phyloP scores from a whole-genome alignment of 345 rosid species.

The Citrus inodora region DNA sequence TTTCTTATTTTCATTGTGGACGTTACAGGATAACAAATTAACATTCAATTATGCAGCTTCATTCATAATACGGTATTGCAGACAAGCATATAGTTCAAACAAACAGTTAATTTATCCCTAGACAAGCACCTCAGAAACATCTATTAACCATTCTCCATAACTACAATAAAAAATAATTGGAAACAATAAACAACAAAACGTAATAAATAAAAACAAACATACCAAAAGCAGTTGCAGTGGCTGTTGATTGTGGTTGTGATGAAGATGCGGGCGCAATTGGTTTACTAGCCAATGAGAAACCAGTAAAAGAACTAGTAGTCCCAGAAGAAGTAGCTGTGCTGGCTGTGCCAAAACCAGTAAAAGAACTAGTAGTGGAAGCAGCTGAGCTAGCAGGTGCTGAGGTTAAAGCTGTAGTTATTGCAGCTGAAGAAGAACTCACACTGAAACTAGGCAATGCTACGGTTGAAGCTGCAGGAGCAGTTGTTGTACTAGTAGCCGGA shows the following conservation, averaged over 20 bases:
- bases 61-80: not conserved
- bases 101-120: not conserved
- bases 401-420: slow-evolving; percentile 20
- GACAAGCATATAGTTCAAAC: not conserved
- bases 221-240: slow-evolving; percentile 49
- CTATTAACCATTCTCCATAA: not conserved
- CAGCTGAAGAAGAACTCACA: slow-evolving; percentile 29
- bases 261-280: slow-evolving; percentile 45
- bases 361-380: slow-evolving; percentile 34
- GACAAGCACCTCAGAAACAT: not conserved
- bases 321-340: slow-evolving; percentile 46
- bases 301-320: slow-evolving; percentile 52
- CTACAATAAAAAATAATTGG: not conserved
- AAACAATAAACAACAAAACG: not conserved
- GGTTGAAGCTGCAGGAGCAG: slow-evolving; percentile 44
- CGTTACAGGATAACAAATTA: not conserved
- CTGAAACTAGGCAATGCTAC: slow-evolving; percentile 45
- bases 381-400: slow-evolving; percentile 31
- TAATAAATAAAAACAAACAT: slow-evolving; percentile 31
- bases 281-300: slow-evolving; percentile 55
- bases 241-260: slow-evolving; percentile 45
- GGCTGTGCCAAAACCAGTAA: slow-evolving; percentile 47
- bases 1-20: not conserved
- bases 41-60: not conserved
- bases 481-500: slow-evolving; percentile 33